Conservation (phyloP, 306 rosid species). For the Echinosophora koreensis region DNA sequence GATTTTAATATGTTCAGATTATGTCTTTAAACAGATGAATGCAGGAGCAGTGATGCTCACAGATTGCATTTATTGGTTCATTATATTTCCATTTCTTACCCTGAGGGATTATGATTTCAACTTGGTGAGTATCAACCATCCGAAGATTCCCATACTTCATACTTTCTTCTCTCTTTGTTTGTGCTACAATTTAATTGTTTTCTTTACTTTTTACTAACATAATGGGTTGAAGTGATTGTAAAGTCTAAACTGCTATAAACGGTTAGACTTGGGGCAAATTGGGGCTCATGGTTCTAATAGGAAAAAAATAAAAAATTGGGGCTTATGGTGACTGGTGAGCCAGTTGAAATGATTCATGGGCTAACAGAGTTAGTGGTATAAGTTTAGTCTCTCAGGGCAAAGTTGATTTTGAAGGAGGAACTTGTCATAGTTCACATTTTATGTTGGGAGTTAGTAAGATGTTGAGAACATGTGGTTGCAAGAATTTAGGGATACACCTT, state of each 20-base stretch:
- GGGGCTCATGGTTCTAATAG: too few relatives aligned
- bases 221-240: neutral
- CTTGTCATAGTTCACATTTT: neutral
- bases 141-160: conserved; percentile 10
- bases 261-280: neutral
- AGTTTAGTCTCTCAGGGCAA: neutral
- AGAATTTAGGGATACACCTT: conserved; percentile 23
- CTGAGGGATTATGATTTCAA: conserved; percentile 60
- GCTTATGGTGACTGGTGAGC: neutral
- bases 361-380: neutral
- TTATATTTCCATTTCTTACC: conserved; percentile 76
- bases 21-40: conserved; percentile 57
- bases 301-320: neutral
- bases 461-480: neutral
- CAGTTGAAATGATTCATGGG: neutral
- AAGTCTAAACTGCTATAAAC: neutral
- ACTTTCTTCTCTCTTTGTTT: conserved; percentile 28
- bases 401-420: conserved; percentile 6
- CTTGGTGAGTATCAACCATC: conserved; percentile 60
- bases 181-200: conserved; percentile 28
- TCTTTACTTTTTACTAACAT: conserved; percentile 21
- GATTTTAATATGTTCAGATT: conserved; percentile 34
- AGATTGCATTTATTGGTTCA: conserved; percentile 67
- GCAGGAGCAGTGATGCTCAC: conserved; percentile 84
- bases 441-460: neutral